phyloP scores from a whole-genome alignment of 148 eudicot genomes.

The Limonium bicolor region DNA sequence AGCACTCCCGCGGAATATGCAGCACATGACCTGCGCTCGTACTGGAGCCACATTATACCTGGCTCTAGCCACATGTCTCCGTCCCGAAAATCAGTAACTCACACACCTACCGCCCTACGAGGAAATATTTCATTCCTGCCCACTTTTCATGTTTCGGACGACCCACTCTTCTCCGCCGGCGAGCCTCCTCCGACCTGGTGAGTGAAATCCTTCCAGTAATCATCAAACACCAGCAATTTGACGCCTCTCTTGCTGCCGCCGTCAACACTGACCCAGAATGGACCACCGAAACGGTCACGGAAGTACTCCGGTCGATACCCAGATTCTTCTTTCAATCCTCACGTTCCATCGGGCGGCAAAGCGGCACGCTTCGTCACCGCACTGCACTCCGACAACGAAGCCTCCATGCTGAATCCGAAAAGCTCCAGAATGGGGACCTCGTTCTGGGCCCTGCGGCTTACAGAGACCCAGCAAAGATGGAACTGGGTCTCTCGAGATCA shows the following conservation, averaged over 20 bases:
- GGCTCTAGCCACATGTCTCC: too few relatives aligned
- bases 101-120: too few relatives aligned
- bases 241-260: conserved; percentile 10
- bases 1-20: too few relatives aligned
- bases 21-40: too few relatives aligned
- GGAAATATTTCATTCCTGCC: too few relatives aligned
- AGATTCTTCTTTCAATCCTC: conserved; percentile 45
- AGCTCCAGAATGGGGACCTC: conserved; percentile 23
- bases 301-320: conserved; percentile 50
- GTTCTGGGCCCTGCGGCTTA: conserved; percentile 62
- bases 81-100: too few relatives aligned
- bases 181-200: conserved; percentile 17
- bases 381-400: conserved; percentile 13
- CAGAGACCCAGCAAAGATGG: conserved; percentile 35
- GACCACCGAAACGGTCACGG: conserved; percentile 29
- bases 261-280: conserved; percentile 12
- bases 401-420: conserved; percentile 26
- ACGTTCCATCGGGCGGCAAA: conserved; percentile 57
- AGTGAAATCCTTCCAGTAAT: conserved; percentile 34
- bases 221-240: conserved; percentile 34
- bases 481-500: conserved; percentile 41
- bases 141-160: conserved; percentile 20
- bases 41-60: too few relatives aligned
- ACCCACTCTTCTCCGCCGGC: conserved; percentile 12
- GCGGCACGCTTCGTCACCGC: conserved; percentile 17